Conservation (phyloP, 2,329 filamentous ascomycete genomes). For the Pseudogymnoascus pannorum region DNA sequence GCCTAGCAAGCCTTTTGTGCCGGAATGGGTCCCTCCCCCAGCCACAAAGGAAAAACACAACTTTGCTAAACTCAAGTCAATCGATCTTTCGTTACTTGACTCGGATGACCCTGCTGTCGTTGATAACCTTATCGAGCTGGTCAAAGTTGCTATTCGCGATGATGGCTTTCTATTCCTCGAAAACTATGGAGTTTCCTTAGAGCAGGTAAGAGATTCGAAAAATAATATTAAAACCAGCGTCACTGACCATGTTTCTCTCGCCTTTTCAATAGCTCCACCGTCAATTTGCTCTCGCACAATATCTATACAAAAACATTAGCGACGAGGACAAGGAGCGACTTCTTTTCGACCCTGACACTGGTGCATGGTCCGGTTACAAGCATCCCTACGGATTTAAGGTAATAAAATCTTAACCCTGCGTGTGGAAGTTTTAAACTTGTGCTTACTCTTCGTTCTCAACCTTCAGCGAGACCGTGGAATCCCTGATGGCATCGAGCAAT, state of each 20-base stretch:
- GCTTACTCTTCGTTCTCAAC: background rate
- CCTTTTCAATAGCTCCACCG: conserved; percentile 35
- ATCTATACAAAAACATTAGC: conserved; percentile 41
- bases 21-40: conserved; percentile 37
- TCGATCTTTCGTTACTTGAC: conserved; percentile 38
- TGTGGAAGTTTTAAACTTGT: background rate
- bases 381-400: conserved; percentile 39
- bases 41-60: conserved; percentile 38
- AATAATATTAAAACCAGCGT: background rate
- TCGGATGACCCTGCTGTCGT: conserved; percentile 37
- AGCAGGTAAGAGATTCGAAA: conserved; percentile 23
- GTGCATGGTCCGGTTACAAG: conserved; percentile 44
- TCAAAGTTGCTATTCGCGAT: conserved; percentile 36
- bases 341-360: conserved; percentile 40
- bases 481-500: conserved; percentile 45
- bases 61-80: conserved; percentile 35
- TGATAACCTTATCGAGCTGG: conserved; percentile 35
- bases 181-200: conserved; percentile 42
- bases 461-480: conserved; percentile 33
- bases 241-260: background rate
- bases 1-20: conserved; percentile 36
- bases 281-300: conserved; percentile 44
- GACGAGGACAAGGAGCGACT: conserved; percentile 43
- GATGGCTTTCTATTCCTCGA: conserved; percentile 41
- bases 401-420: conserved; percentile 2